Evolutionary conservation across 148 eudicot genomes (phyloP).

Genomic region (Rhododendron ovatum): DNA sequence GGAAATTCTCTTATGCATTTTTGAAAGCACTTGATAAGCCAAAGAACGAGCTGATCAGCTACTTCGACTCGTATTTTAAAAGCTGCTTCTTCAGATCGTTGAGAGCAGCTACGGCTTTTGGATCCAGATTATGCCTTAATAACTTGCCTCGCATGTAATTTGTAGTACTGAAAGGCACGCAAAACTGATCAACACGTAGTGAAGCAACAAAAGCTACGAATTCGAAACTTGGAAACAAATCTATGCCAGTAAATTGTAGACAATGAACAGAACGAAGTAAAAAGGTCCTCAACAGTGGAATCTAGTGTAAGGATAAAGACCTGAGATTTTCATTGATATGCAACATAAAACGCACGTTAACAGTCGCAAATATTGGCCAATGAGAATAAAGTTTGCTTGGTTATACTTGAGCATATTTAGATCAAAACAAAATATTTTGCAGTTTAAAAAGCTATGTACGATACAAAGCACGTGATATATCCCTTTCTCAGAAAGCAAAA

Average conservation of each 20-base stretch:
- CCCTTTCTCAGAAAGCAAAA: background rate
- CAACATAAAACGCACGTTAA: background rate
- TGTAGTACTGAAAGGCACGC: constrained; percentile 43
- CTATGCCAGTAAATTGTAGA: background rate
- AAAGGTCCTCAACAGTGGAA: background rate
- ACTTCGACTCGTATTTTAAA: constrained; percentile 37
- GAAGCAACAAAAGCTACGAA: background rate
- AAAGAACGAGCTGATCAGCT: constrained; percentile 15
- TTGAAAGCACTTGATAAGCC: background rate
- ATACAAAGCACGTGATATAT: background rate
- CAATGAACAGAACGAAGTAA: background rate
- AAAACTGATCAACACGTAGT: background rate
- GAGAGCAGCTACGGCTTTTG: constrained; percentile 84
- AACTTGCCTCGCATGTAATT: constrained; percentile 85
- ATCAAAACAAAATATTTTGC: background rate
- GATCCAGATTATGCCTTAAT: constrained; percentile 84
- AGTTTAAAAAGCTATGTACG: background rate
- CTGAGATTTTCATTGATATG: background rate
- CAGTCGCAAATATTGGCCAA: background rate
- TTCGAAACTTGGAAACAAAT: background rate
- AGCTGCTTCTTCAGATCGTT: constrained; percentile 76
- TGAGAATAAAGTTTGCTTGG: background rate
- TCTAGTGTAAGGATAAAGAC: background rate
- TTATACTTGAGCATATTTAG: background rate
- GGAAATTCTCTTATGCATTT: background rate